These are phyloP conservation scores for Kalaharituber pfeilii DNA, from an alignment of 2,329 filamentous ascomycete species.

Conservation along the genomic window DNA sequence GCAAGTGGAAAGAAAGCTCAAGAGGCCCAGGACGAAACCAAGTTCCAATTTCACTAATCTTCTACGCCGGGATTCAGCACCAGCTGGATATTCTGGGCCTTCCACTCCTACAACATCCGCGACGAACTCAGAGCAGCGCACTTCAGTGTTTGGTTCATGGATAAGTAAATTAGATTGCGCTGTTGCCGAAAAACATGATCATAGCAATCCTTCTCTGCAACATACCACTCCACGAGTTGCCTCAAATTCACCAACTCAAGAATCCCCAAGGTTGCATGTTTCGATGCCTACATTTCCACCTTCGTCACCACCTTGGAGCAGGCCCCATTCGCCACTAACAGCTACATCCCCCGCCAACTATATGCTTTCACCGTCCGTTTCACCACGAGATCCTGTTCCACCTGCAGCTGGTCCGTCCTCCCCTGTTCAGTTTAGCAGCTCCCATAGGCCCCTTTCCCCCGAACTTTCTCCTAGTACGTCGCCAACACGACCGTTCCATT, in stretches of 20 bases:
- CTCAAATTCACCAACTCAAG: neutral
- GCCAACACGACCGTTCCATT: slow-evolving; percentile 29
- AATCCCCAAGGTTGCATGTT: neutral
- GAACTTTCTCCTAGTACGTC: neutral
- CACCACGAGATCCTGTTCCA: slow-evolving; percentile 38
- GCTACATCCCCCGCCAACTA: slow-evolving; percentile 10
- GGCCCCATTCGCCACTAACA: neutral
- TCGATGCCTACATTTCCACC: neutral
- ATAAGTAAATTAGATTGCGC: slow-evolving; percentile 10
- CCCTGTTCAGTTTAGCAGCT: slow-evolving; percentile 43
- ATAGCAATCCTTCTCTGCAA: neutral
- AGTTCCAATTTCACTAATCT: slow-evolving; percentile 7
- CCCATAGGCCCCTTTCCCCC: slow-evolving; percentile 26
- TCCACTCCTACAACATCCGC: slow-evolving; percentile 8
- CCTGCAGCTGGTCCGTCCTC: slow-evolving; percentile 28
- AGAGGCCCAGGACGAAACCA: slow-evolving; percentile 18
- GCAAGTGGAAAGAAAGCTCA: slow-evolving; percentile 10
- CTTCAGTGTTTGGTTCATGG: slow-evolving; percentile 4
- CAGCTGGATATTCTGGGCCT: slow-evolving; percentile 13
- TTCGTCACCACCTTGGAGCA: neutral
- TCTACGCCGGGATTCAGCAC: slow-evolving; percentile 9
- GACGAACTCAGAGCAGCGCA: slow-evolving; percentile 1
- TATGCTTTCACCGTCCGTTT: slow-evolving; percentile 35
- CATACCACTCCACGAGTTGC: neutral
- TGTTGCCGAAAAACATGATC: neutral